Evolutionary conservation across 1,284 basidiomycete genomes (phyloP), one percentile per base, ranked within the genome.

Genomic region (Malassezia brasiliensis): DNA sequence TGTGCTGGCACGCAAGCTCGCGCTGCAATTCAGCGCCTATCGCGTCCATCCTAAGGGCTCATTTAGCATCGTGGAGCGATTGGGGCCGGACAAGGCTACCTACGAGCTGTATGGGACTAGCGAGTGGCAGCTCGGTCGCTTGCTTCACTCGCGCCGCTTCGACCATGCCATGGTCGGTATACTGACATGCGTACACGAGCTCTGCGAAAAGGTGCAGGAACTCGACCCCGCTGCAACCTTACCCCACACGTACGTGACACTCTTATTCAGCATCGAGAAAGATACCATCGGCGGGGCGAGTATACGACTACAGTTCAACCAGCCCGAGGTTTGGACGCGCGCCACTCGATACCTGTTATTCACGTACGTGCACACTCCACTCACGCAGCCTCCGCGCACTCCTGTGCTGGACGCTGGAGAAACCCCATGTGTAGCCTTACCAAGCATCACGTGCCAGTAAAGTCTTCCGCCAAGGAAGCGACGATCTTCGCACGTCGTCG

Each of bases 111-210:
- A 52, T 48, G 55, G 48, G 14, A 52, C 55, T 11, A 56, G 56
- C 11, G 69, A 96, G 72, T 79, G 94, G 46, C 86, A 90, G 62
- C 55, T 93, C 57, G 85, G 87, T 0, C 82, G 90, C 31, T 75
- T 98, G 15, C 78, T 96, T 39, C 91, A 96, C 72, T 94, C 94
- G 68, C 82, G 93, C 25, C 82, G 93, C 15, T 99, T 98, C 76
- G 93, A 96, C 76, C 83, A 87, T 62, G 94, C 86, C 2, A 93
- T 98, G 85, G 88, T 93, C 5, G 89, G 88, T 2, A 89, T 98
- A 65, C 80, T 99, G 41, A 90, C 96, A 61, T 96, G 91, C 71
- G 78, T 98, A 39, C 84, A 88, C 63, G 90, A 96, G 70, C 78
- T 96, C 36, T 84, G 87, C 74, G 90, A 93, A 51, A 83, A 84